Percentiles rank a stretch among this genome's conserved stretches.
Evolutionary conservation across 257 asterid species (phyloP).

Genomic region (Nicotiana obtusifolia): DNA sequence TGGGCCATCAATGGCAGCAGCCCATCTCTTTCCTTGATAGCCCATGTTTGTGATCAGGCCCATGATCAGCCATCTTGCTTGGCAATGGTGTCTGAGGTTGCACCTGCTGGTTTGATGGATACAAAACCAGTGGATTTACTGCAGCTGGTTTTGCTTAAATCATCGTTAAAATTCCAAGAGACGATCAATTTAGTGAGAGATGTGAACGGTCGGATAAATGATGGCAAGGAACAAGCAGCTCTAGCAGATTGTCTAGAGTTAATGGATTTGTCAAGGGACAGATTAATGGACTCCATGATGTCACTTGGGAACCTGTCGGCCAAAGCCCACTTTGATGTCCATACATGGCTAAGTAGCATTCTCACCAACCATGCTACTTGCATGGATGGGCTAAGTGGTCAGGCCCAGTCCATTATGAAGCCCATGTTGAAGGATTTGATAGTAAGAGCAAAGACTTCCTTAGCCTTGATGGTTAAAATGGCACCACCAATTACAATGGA

Average conservation of each 20-base stretch:
- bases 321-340: slow-evolving; percentile 13
- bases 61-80: slow-evolving; percentile 14
- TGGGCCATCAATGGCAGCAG: not conserved
- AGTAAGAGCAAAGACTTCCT: slow-evolving; percentile 15
- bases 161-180: not conserved
- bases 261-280: slow-evolving; percentile 29
- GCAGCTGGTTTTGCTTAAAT: slow-evolving; percentile 7
- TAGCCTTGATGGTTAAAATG: slow-evolving; percentile 20
- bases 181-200: slow-evolving; percentile 5
- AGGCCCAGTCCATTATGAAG: slow-evolving; percentile 13
- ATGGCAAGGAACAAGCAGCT: slow-evolving; percentile 10
- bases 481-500: slow-evolving; percentile 1
- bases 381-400: slow-evolving; percentile 11
- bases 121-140: not conserved
- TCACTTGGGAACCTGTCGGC: slow-evolving; percentile 4
- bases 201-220: slow-evolving; percentile 11
- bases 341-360: slow-evolving; percentile 26
- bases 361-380: slow-evolving; percentile 27
- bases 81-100: slow-evolving; percentile 9
- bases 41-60: slow-evolving; percentile 8
- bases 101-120: not conserved
- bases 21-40: not conserved
- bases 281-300: slow-evolving; percentile 22
- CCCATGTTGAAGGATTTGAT: slow-evolving; percentile 16
- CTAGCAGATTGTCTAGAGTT: slow-evolving; percentile 21